Base-by-base conservation (phyloP, 2,329 filamentous ascomycete species). In the Penicillium sp. region DNA sequence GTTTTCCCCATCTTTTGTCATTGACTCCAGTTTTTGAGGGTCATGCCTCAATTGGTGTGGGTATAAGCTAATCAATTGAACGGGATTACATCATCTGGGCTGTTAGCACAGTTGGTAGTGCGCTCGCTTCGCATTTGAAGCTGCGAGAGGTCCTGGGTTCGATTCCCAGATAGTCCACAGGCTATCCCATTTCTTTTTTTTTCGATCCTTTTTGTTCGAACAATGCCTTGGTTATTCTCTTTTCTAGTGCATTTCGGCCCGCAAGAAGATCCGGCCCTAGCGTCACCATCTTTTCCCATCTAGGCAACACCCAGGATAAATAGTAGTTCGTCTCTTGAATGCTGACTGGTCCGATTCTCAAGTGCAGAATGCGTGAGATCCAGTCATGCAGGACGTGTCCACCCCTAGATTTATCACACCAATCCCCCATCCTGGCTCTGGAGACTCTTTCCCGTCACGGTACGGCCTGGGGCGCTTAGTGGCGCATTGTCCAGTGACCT, bases 71-170 rank as follows among this genome's bases (percentile, higher is more conserved):
- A 16, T 7, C 2, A 16, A 16, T 1, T 16, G 31, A 14, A 1
- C 11, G 31, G 5, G 31, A 44, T 44, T 44, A 45, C 50, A 45
- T 47, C 33, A 49, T 53, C 49, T 26, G 58, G 53, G 55, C 39
- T 49, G 45, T 47, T 56, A 39, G 58, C 52, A 50, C 48, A 53
- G 52, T 33, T 43, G 49, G 48, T 50, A 50, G 19, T 16, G 33
- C 33, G 48, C 33, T 24, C 48, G 33, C 22, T 50, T 50, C 35
- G 48, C 48, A 50, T 39, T 5, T 19, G 35, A 39, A 19, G n/a
- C n/a, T 50, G 31, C 19, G 48, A 27, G 24, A 51, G 48, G 48
- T 51, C 73, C 71, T 67, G 72, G 73, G 73, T 75, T 76, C 72
- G 73, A 77, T 77, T 77, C 74, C 74, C 75, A 39, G 35, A 39